Base-by-base conservation (phyloP, 306 rosid genomes). In the Geum urbanum region DNA sequence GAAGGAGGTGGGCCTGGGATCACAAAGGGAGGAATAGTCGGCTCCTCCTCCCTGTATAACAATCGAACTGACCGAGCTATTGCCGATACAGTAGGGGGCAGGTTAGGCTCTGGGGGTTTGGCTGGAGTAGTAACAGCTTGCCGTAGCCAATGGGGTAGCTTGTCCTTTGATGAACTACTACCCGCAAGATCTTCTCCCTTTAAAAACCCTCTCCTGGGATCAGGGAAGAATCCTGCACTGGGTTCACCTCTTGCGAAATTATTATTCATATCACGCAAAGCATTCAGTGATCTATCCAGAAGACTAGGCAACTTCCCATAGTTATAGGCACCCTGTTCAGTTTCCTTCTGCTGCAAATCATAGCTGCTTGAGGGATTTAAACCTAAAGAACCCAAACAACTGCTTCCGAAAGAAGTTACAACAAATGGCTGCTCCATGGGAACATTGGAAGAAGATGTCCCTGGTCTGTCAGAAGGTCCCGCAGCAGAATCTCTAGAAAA, bases 61-160 rank as follows among this genome's bases (percentile, higher is more conserved):
- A 89, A 72, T 64, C 97, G 86, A 80, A 95, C 96, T 48, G 99
- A 95, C 43, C 85, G 90, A 56, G 95, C 99, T 66, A 95, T 86
- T 70, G 99, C 99, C 6, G 92, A 86, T 24, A 95, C 95, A 27
- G 91, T 82, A 7, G 99, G 97, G 35, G 99, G 97, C 55, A 95
- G 87, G 72, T 95, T 85, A 65, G 89, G 86, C 54, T 82, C 95
- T 64, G 91, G 86, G 32, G 74, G 85, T 78, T 87, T 95, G 54
- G 83, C 78, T 37, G 98, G 91, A 69, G 85, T 79, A 64, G 77
- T 81, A 63, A 95, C 99, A 40, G 95, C 99, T 82, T 95, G 85
- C n/a, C 97, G 88, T 72, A 95, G 84, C 99, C 99, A 95, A 75
- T 95, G 99, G 46, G 99, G 99, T 76, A 95, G 88, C 78, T 82